Percentiles rank a stretch among this genome's conserved stretches.
These are phyloP conservation scores for Fusarium beomiforme DNA, from an alignment of 2,329 filamentous ascomycete genomes.

Conservation along the genomic window DNA sequence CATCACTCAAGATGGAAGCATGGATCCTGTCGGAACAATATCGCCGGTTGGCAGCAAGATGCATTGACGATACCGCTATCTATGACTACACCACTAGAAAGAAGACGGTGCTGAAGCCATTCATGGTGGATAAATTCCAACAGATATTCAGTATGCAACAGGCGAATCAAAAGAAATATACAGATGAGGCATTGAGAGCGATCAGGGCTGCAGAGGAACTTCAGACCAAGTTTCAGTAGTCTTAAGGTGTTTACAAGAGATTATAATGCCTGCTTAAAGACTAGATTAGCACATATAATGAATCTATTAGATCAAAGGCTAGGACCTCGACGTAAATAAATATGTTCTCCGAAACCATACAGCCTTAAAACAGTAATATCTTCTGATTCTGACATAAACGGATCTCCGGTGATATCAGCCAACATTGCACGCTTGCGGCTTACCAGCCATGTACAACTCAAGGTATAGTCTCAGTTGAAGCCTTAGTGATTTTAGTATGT, in stretches of 20 bases:
- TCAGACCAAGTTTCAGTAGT: not conserved
- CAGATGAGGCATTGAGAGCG: not conserved
- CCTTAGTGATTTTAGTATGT: too few species aligned
- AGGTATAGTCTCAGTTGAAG: too few species aligned
- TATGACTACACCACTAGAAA: constrained; percentile 20
- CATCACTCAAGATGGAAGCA: constrained; percentile 24
- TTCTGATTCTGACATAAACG: too few species aligned
- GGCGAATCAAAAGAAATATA: not conserved
- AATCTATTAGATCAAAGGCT: not conserved
- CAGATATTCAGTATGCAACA: constrained; percentile 13
- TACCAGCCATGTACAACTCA: too few species aligned
- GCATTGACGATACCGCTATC: constrained; percentile 21
- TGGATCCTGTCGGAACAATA: constrained; percentile 26
- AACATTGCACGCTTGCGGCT: too few species aligned
- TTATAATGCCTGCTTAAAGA: too few species aligned
- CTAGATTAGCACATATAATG: not conserved
- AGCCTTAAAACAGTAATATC: too few species aligned
- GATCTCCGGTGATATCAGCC: too few species aligned
- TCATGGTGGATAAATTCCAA: constrained; percentile 29
- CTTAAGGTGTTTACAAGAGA: accelerated
- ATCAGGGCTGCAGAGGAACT: not conserved
- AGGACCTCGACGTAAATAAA: too few species aligned
- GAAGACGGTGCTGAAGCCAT: constrained; percentile 21
- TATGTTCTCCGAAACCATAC: too few species aligned
- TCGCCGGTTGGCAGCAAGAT: constrained; percentile 22